Percentiles rank a stretch among this genome's conserved stretches.
These are phyloP conservation scores for Populus hybrid DNA, from an alignment of 441 rosid species.

Conservation along the genomic window DNA sequence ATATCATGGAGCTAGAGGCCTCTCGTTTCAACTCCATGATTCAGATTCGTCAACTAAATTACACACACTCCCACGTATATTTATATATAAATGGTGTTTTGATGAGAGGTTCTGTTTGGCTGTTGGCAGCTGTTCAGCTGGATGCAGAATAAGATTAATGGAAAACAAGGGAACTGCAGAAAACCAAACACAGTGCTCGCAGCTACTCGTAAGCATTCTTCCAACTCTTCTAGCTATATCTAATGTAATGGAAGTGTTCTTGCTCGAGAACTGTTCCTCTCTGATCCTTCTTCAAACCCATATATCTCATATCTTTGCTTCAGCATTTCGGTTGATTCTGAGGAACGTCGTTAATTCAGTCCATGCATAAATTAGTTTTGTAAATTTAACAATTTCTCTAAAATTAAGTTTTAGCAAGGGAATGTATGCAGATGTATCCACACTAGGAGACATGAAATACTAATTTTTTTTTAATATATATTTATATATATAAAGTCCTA, in stretches of 20 bases:
- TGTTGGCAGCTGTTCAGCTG: slow-evolving; percentile 67
- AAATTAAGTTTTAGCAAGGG: no score
- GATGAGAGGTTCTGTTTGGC: background rate
- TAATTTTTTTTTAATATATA: no score
- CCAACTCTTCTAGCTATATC: no score
- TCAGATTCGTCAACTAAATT: no score
- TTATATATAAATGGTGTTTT: no score
- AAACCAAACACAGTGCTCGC: slow-evolving; percentile 35
- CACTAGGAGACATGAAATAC: background rate
- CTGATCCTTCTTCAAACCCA: background rate
- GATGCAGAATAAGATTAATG: slow-evolving; percentile 72
- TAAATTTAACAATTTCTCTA: no score
- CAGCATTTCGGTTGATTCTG: background rate
- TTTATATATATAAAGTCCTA: background rate
- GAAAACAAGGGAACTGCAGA: slow-evolving; percentile 42
- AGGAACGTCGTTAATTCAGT: no score
- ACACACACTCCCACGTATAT: background rate
- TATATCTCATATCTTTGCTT: no score
- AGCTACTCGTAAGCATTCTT: slow-evolving; percentile 47
- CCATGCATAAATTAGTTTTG: no score
- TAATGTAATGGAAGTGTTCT: background rate
- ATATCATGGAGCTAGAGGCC: background rate
- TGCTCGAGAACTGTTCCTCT: background rate
- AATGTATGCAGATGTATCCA: background rate
- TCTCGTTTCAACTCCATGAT: background rate